These are phyloP conservation scores for Casuarina cunninghamiana DNA, from an alignment of 306 rosid genomes.

Conservation along the genomic window DNA sequence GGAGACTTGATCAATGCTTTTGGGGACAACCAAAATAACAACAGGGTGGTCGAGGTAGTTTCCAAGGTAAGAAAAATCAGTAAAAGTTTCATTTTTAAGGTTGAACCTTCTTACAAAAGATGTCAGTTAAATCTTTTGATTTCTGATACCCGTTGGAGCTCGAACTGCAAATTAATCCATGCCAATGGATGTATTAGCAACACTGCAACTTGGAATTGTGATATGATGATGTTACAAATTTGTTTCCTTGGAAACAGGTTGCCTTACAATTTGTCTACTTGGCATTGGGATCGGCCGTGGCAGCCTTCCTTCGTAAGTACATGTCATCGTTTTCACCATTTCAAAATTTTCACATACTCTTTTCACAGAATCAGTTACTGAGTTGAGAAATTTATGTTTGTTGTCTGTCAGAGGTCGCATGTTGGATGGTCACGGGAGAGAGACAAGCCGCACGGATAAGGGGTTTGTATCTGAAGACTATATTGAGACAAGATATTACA, in stretches of 20 bases:
- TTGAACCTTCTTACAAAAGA: too few relatives aligned
- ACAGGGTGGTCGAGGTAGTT: constrained; percentile 18
- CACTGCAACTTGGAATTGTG: background rate
- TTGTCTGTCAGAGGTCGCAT: constrained; percentile 27
- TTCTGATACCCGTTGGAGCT: too few relatives aligned
- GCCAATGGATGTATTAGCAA: background rate
- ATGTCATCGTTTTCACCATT: background rate
- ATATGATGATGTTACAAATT: background rate
- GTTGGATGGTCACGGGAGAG: constrained; percentile 36
- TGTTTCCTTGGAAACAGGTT: constrained; percentile 23
- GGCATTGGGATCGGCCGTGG: constrained; percentile 28
- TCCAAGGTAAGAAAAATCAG: constrained; percentile 31
- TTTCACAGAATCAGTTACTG: too few relatives aligned
- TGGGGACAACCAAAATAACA: constrained; percentile 31
- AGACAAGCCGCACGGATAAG: constrained; percentile 36
- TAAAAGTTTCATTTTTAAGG: too few relatives aligned
- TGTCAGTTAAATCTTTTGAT: too few relatives aligned
- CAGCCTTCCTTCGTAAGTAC: constrained; percentile 39
- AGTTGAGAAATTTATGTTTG: background rate
- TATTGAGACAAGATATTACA: constrained; percentile 31
- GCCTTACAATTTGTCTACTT: constrained; percentile 44
- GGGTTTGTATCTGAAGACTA: constrained; percentile 25
- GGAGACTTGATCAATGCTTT: constrained; percentile 39
- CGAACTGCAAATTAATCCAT: too few relatives aligned
- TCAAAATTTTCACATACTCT: background rate